Evolutionary conservation across 2,329 filamentous ascomycete species (phyloP), one percentile per base, ranked within the genome.

Genomic region (Davidsoniella eucalypti): DNA sequence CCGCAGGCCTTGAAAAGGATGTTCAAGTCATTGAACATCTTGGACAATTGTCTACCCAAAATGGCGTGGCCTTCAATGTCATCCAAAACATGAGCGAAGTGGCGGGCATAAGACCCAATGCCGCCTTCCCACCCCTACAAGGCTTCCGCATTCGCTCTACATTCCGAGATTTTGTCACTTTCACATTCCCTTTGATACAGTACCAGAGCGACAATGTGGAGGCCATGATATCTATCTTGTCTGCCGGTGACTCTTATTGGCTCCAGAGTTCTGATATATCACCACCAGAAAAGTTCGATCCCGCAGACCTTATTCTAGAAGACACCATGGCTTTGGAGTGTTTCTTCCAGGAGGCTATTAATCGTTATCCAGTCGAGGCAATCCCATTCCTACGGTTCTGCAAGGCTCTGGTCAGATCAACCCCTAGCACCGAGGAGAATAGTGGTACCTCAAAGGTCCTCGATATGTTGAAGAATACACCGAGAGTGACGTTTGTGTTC

Each of bases 401-500:
- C 8, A 61, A 62, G 16, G 59, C 61, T n/a, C 51, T 56, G 14
- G 63, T 63, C 6, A 60, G 64, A 7, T 48, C 46, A 26, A 39
- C 21, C 17, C 29, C 21, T 14, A 5, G 18, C 10, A 49, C n/a
- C 5, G 50, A 51, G 23, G 49, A 54, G 10, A 29, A 33, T 6
- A 41, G 41, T 7, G 43, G 45, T 10, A 40, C 44, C 2, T 51
- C 44, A 2, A 58, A 71, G 40, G 70, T 87, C 8, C 64, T 82
- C 37, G 67, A 72, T n/a, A 69, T 82, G 50, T 69, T 95, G 10
- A 75, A 80, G 52, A 73, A 71, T 52, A 82, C 87, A 49, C 74
- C 78, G 1, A 82, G 76, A 5, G 76, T 95, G 50, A 94, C 90
- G 25, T 81, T 93, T 56, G 69, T 74, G 10, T 71, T 94, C n/a